Conservation (phyloP, 2,329 filamentous ascomycete genomes). For the Epichloe gansuensis region DNA sequence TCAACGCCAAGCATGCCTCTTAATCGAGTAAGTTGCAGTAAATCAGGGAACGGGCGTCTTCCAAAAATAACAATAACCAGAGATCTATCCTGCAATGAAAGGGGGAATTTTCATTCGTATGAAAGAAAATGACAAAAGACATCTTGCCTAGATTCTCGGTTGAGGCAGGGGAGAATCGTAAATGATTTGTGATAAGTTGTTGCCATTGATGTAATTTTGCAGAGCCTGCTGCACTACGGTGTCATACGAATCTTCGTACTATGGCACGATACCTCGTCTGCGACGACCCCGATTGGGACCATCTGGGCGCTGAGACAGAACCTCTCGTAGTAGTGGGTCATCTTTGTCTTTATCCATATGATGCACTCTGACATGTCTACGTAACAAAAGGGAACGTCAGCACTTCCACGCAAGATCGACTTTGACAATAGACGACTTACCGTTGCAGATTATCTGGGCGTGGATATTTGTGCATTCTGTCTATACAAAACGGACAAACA, state of each 20-base stretch:
- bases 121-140: neutral
- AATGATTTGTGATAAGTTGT: neutral
- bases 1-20: conserved; percentile 6
- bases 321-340: conserved; percentile 66
- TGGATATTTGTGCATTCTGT: conserved; percentile 87
- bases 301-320: conserved; percentile 74
- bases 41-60: neutral
- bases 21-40: neutral
- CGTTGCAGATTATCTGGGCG: conserved; percentile 91
- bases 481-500: conserved; percentile 89
- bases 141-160: neutral
- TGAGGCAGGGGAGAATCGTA: neutral
- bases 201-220: neutral
- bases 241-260: conserved; percentile 1
- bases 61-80: neutral
- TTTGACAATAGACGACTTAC: conserved; percentile 33
- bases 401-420: neutral
- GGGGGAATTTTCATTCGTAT: neutral
- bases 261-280: conserved; percentile 41
- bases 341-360: conserved; percentile 84
- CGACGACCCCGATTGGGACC: conserved; percentile 71
- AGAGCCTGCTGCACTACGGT: neutral
- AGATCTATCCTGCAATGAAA: neutral
- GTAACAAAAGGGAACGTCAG: conserved; percentile 4
- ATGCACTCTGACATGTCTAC: conserved; percentile 82